These are phyloP conservation scores for Atalantia buxifolia DNA, from an alignment of 345 rosid species.

Conservation along the genomic window DNA sequence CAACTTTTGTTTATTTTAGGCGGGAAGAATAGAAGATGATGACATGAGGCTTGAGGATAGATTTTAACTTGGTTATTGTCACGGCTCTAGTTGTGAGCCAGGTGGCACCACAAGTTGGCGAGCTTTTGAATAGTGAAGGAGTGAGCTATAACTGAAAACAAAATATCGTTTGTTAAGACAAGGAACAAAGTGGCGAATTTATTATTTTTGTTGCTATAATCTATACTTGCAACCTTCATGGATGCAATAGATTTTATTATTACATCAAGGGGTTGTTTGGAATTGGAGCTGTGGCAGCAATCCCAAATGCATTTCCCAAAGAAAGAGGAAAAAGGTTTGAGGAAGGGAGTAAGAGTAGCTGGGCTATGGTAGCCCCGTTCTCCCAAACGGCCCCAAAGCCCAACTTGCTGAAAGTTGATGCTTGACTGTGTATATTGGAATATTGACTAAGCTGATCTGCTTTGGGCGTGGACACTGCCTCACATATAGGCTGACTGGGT, in stretches of 20 bases:
- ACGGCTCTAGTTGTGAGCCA: conserved; percentile 68
- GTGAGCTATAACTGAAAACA: conserved; percentile 44
- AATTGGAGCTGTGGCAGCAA: too few species aligned
- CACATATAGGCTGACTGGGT: too few species aligned
- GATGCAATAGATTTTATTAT: background rate
- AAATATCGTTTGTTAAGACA: background rate
- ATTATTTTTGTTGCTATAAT: background rate
- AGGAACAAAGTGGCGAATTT: background rate
- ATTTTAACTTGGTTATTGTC: conserved; percentile 89
- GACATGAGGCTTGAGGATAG: conserved; percentile 63
- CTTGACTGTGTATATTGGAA: background rate
- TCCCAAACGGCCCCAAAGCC: background rate
- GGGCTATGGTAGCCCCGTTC: too few species aligned
- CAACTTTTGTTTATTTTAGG: conserved; percentile 29
- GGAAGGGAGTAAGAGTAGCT: too few species aligned
- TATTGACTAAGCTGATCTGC: too few species aligned
- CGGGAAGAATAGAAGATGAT: conserved; percentile 66
- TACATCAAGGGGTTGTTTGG: too few species aligned
- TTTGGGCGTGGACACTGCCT: too few species aligned
- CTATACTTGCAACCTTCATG: too few species aligned
- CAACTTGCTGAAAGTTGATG: background rate
- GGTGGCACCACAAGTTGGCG: conserved; percentile 67
- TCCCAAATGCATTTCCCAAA: too few species aligned
- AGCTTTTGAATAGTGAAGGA: conserved; percentile 62
- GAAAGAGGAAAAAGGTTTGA: too few species aligned